phyloP scores from a whole-genome alignment of 2,329 filamentous ascomycete species.

The Golovinomyces cichoracearum region DNA sequence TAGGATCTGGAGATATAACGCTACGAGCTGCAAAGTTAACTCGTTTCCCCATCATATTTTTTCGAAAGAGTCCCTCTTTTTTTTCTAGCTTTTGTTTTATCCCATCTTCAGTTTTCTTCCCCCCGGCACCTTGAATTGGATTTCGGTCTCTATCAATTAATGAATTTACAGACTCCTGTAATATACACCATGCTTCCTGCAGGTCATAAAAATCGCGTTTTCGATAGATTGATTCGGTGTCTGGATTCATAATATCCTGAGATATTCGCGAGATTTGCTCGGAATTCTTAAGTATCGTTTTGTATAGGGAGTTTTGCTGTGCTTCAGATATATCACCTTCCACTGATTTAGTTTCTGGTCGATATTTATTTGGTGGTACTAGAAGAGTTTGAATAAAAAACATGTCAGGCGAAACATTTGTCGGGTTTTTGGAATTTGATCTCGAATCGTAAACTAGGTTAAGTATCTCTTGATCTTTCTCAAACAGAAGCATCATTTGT shows the following conservation, averaged over 20 bases:
- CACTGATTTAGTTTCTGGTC: slow-evolving; percentile 63
- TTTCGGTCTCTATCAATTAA: slow-evolving; percentile 76
- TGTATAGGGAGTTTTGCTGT: slow-evolving; percentile 70
- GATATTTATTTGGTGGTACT: slow-evolving; percentile 76
- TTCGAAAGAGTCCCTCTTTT: slow-evolving; percentile 92
- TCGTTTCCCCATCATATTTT: slow-evolving; percentile 99
- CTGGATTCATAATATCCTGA: slow-evolving; percentile 28
- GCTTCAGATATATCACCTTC: slow-evolving; percentile 63
- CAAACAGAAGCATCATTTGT: slow-evolving; percentile 52
- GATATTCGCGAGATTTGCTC: slow-evolving; percentile 49
- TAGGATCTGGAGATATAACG: slow-evolving; percentile 94
- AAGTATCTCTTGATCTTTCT: slow-evolving; percentile 64
- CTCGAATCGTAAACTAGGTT: slow-evolving; percentile 64
- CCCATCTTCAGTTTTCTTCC: slow-evolving; percentile 59
- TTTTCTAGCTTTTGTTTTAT: slow-evolving; percentile 97
- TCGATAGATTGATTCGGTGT: slow-evolving; percentile 13
- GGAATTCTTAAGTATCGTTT: slow-evolving; percentile 52
- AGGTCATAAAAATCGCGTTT: slow-evolving; percentile 46
- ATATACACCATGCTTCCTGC: slow-evolving; percentile 52
- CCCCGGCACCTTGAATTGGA: slow-evolving; percentile 51
- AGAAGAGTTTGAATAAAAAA: slow-evolving; percentile 76
- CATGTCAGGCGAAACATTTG: slow-evolving; percentile 51
- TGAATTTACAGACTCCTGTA: slow-evolving; percentile 81
- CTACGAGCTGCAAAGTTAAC: slow-evolving; percentile 94
- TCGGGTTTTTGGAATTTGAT: slow-evolving; percentile 25